phyloP scores from a whole-genome alignment of 305 asterid species.

The Solanum hybrid region DNA sequence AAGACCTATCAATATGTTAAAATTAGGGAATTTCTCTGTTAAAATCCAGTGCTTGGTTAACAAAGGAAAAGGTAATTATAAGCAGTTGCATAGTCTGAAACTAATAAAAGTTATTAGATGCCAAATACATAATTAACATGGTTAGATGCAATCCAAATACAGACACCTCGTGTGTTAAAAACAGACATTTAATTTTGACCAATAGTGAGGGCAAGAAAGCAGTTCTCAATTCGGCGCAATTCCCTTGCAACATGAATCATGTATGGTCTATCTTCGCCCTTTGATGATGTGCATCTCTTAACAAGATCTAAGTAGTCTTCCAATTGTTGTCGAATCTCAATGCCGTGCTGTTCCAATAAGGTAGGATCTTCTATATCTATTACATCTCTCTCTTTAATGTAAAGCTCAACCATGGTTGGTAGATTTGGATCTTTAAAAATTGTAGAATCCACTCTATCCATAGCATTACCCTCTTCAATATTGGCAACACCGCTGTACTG shows the following conservation, averaged over 20 bases:
- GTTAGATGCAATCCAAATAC: no score
- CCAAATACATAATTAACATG: no score
- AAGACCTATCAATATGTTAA: neutral
- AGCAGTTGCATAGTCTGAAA: no score
- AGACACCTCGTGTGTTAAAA: neutral
- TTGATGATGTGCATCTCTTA: neutral
- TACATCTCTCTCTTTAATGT: neutral
- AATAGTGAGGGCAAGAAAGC: neutral
- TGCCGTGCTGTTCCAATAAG: neutral
- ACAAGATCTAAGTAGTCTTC: neutral
- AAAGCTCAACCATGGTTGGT: neutral
- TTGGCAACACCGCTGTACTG: neutral
- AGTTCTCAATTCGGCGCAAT: neutral
- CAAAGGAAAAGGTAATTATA: no score
- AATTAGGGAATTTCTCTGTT: neutral
- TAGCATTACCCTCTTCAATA: neutral
- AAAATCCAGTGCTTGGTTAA: no score
- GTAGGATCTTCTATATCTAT: neutral
- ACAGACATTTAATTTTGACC: neutral
- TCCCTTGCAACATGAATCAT: conserved; percentile 11
- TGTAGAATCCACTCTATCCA: neutral
- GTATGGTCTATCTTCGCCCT: neutral
- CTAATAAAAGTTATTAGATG: no score
- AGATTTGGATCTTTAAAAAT: no score
- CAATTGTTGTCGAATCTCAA: neutral